Evolutionary conservation across 1,284 basidiomycete species (phyloP).

Genomic region (Phellopilus nigrolimitatus): DNA sequence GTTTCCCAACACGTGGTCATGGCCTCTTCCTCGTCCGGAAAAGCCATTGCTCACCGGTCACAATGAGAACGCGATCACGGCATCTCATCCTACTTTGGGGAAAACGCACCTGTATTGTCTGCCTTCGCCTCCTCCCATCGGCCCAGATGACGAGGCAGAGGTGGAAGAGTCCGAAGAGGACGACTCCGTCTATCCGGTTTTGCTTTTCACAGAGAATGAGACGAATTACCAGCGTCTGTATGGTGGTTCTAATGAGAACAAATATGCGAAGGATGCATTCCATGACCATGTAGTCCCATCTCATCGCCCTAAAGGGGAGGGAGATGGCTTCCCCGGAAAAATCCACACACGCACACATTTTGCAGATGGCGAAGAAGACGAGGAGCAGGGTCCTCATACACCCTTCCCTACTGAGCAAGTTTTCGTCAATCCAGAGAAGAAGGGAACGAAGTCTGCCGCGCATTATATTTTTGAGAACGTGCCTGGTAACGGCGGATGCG

Average conservation of each 20-base stretch:
- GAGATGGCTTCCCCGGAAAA: conserved; percentile 32
- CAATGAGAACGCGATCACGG: conserved; percentile 62
- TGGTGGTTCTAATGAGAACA: conserved; percentile 76
- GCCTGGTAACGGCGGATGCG: conserved; percentile 88
- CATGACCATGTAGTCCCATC: conserved; percentile 91
- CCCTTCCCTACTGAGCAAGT: conserved; percentile 40
- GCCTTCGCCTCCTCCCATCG: conserved; percentile 84
- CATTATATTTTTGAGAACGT: conserved; percentile 89
- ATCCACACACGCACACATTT: conserved; percentile 47
- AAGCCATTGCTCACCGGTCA: conserved; percentile 69
- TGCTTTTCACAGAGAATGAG: conserved; percentile 95
- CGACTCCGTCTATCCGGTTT: conserved; percentile 68
- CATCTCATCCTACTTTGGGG: conserved; percentile 70
- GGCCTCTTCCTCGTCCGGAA: conserved; percentile 77
- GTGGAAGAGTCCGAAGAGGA: conserved; percentile 53
- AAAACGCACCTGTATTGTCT: conserved; percentile 85
- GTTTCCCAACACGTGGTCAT: conserved; percentile 99
- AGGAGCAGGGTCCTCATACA: conserved; percentile 46
- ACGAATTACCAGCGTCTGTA: conserved; percentile 94
- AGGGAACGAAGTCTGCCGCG: conserved; percentile 89
- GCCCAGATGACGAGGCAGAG: conserved; percentile 43
- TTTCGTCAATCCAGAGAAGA: conserved; percentile 85
- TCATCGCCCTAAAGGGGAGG: conserved; percentile 59
- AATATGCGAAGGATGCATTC: conserved; percentile 96
- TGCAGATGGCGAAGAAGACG: conserved; percentile 28